Evolutionary conservation across 192 early-diverging fungal genomes (phyloP), one percentile per base, ranked within the genome.

Genomic region (Mortierella alpina): DNA sequence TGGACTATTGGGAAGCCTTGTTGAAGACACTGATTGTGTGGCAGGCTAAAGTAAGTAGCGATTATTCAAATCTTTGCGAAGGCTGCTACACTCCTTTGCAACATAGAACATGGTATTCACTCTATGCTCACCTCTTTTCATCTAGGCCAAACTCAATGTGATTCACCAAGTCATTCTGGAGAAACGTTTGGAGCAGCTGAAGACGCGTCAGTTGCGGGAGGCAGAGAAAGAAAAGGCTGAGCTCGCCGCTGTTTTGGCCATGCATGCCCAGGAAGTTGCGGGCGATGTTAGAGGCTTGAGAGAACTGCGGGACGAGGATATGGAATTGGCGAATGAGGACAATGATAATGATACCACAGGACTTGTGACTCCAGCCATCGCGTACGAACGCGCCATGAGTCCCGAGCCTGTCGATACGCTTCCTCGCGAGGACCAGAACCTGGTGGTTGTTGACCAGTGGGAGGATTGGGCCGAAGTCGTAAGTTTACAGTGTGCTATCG

Each of bases 1-100:
- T 96, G 3, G 97, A 99, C 47, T 99, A 97, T 74, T 99, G 97
- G 97, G 96, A 97, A 63, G 88, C 90, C 1, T 83, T 96, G 14
- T 79, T 96, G 62, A 88, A 89, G 44, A 89, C 89, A 50, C 69
- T 96, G 49, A 86, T 89, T 9, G 94, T 96, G 0, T 94, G 92
- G 87, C 95, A 93, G 81, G 93, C 96, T 22, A 93, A 93, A 67
- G 89, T 75, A 72, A 67, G 53, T 44, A 5, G 6, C 12, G 20
- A 47, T 12, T 69, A 9, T 7, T 14, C n/a, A 49, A 44, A 20
- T 7, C 9, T 63, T 15, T 39, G 51, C n/a, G 5, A 8, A 46
- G 15, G 5, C 22, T 0, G 10, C 0, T 5, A 17, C n/a, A n/a
- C 18, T 40, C 23, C 20, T 60, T 11, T 17, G 14, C 13, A n/a